phyloP scores from a whole-genome alignment of 768 basidiomycete species.

The Dendrothele bispora region DNA sequence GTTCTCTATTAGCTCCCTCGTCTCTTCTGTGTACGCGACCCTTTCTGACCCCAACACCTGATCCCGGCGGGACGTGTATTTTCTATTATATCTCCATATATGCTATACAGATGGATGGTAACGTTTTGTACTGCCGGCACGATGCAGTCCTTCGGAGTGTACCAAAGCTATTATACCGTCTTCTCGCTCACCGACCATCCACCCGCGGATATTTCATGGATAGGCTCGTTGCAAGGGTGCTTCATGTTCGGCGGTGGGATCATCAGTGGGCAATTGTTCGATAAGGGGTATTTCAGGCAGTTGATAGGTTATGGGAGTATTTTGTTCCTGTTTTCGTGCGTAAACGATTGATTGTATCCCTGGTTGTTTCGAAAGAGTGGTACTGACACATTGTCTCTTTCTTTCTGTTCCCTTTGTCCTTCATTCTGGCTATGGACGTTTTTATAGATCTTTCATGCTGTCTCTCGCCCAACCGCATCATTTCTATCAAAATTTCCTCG shows the following conservation, averaged over 20 bases:
- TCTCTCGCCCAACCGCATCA: constrained; percentile 31
- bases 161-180: constrained; percentile 7
- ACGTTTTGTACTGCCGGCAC: constrained; percentile 6
- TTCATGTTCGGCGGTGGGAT: constrained; percentile 5
- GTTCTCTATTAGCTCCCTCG: background rate
- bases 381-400: background rate
- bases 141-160: constrained; percentile 8
- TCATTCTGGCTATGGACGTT: background rate
- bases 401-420: constrained; percentile 1
- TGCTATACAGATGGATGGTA: background rate
- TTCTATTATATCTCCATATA: background rate
- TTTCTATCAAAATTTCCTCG: constrained; percentile 28
- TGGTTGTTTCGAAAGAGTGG: too few relatives aligned
- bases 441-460: constrained; percentile 32
- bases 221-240: constrained; percentile 7
- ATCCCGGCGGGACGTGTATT: background rate
- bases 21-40: background rate
- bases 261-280: constrained; percentile 10
- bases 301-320: constrained; percentile 4
- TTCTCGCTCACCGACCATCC: constrained; percentile 1
- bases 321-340: constrained; percentile 9
- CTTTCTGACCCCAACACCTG: background rate
- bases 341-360: background rate
- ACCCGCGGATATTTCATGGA: constrained; percentile 5
- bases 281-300: constrained; percentile 10